Evolutionary conservation across 768 basidiomycete genomes (phyloP).

Genomic region (Gymnopilus junonius): DNA sequence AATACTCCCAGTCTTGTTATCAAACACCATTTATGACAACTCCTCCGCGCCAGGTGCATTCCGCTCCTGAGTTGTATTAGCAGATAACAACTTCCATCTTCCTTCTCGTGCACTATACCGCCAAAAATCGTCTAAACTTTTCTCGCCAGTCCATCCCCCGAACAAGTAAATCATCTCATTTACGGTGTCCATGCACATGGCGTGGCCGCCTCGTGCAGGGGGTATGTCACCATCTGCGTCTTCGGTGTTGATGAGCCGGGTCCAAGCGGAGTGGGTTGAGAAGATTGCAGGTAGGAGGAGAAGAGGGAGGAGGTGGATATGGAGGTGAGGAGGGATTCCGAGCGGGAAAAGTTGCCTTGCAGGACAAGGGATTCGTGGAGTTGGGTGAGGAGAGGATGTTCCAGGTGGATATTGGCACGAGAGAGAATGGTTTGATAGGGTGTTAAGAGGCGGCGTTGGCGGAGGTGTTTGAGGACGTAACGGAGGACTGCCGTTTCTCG

Average conservation of each 20-base stretch:
- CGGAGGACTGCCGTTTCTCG: slow-evolving; percentile 68
- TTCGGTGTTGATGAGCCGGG: slow-evolving; percentile 52
- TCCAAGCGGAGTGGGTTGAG: slow-evolving; percentile 69
- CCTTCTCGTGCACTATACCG: slow-evolving; percentile 62
- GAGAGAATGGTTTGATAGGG: slow-evolving; percentile 64
- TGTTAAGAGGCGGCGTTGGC: slow-evolving; percentile 72
- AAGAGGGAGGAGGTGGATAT: slow-evolving; percentile 65
- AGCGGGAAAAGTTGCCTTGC: slow-evolving; percentile 62
- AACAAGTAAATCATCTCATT: slow-evolving; percentile 72
- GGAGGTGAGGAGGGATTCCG: slow-evolving; percentile 56
- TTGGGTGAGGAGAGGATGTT: slow-evolving; percentile 72
- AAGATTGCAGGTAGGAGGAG: slow-evolving; percentile 56
- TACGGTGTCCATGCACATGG: slow-evolving; percentile 78
- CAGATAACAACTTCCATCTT: slow-evolving; percentile 65
- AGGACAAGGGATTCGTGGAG: slow-evolving; percentile 70
- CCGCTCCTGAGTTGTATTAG: slow-evolving; percentile 54
- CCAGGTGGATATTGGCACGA: slow-evolving; percentile 49
- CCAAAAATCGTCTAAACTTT: slow-evolving; percentile 82
- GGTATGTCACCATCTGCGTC: slow-evolving; percentile 71
- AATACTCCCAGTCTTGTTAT: slow-evolving; percentile 70
- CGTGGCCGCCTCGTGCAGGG: slow-evolving; percentile 73
- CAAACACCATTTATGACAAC: slow-evolving; percentile 87
- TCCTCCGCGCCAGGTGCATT: slow-evolving; percentile 73
- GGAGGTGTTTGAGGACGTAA: slow-evolving; percentile 76
- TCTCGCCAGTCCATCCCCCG: slow-evolving; percentile 80